Percentiles rank a stretch among this genome's conserved stretches.
Conservation (phyloP, 768 basidiomycete genomes). For the Boletus insuetus region DNA sequence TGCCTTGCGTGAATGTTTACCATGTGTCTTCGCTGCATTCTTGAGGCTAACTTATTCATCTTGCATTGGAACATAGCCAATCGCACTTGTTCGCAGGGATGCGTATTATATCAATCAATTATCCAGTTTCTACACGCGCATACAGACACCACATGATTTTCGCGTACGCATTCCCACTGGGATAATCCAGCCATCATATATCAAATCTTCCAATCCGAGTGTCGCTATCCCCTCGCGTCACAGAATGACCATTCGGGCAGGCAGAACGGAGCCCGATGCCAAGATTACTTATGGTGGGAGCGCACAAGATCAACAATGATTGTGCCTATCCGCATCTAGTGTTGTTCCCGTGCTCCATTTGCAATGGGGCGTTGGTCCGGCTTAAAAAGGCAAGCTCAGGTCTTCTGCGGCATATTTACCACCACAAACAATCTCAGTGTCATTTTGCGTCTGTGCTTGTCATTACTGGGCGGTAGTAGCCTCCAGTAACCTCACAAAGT, state of each 20-base stretch:
- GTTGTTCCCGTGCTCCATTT: conserved; percentile 9
- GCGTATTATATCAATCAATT: not conserved
- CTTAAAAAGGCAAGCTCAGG: conserved; percentile 14
- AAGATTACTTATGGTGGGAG: conserved; percentile 1
- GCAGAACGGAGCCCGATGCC: not conserved
- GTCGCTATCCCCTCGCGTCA: conserved; percentile 9
- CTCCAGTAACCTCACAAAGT: not conserved
- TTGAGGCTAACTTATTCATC: not conserved
- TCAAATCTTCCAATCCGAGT: conserved; percentile 15
- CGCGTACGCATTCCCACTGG: conserved; percentile 15
- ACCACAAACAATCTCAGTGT: not conserved
- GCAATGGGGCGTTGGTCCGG: not conserved
- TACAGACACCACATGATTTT: conserved; percentile 9
- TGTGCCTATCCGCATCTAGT: conserved; percentile 13
- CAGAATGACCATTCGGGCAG: conserved; percentile 1
- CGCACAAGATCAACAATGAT: conserved; percentile 9
- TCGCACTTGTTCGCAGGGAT: not conserved
- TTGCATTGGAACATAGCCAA: not conserved
- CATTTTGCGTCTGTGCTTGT: not conserved
- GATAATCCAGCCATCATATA: conserved; percentile 10
- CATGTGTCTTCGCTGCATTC: not conserved
- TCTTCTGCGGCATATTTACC: not conserved
- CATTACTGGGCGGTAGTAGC: not conserved
- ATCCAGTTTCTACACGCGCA: conserved; percentile 3
- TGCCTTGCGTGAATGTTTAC: not conserved